These are phyloP conservation scores for Exophiala sp. DNA, from an alignment of 2,329 filamentous ascomycete genomes.

Conservation along the genomic window DNA sequence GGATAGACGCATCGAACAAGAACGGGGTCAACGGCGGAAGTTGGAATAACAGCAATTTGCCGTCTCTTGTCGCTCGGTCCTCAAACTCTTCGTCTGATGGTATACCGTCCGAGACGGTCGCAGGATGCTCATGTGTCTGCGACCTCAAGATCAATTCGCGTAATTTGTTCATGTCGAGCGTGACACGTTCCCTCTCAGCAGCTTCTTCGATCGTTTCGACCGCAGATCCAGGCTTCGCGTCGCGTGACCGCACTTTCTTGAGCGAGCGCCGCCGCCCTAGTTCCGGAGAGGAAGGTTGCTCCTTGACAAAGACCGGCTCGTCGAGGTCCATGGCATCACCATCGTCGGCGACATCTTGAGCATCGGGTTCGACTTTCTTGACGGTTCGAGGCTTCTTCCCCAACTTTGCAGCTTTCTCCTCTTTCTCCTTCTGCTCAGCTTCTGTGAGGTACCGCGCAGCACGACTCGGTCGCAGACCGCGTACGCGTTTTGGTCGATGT, in stretches of 20 bases:
- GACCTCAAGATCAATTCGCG: constrained; percentile 13
- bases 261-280: constrained; percentile 38
- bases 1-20: constrained; percentile 37
- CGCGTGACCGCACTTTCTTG: constrained; percentile 31
- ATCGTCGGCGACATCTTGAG: constrained; percentile 17
- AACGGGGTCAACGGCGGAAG: constrained; percentile 61
- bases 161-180: constrained; percentile 26
- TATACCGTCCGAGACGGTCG: constrained; percentile 9
- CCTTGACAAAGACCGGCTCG: constrained; percentile 27
- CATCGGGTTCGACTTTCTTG: constrained; percentile 12
- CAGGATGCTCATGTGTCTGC: neutral
- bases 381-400: neutral
- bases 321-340: constrained; percentile 29
- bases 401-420: constrained; percentile 2
- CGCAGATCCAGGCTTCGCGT: constrained; percentile 14
- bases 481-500: constrained; percentile 33
- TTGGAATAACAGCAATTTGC: constrained; percentile 61
- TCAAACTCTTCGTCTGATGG: constrained; percentile 21
- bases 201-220: constrained; percentile 28
- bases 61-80: constrained; percentile 38
- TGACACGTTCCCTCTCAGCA: constrained; percentile 30
- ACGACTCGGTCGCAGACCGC: constrained; percentile 25
- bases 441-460: constrained; percentile 6
- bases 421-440: constrained; percentile 5
- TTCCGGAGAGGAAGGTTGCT: constrained; percentile 39